Conservation (phyloP, 257 asterid genomes). For the Fraxinus quadrangulata region DNA sequence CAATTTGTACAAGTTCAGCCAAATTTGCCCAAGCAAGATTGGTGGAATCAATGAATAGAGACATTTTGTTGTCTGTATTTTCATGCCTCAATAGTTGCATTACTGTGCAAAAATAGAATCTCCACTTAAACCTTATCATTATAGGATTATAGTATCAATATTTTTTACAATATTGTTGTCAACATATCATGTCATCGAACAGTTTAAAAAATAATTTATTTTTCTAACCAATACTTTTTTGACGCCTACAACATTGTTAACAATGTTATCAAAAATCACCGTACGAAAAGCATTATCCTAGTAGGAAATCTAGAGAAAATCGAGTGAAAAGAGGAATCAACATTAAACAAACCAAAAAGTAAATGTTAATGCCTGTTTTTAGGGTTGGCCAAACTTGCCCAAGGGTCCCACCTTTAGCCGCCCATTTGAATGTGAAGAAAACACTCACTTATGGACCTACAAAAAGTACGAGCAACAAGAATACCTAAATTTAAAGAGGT, state of each 20-base stretch:
- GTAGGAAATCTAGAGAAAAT: not conserved
- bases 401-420: not conserved
- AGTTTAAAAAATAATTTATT: too few relatives aligned
- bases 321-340: slow-evolving; percentile 14
- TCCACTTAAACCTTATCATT: not conserved
- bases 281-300: too few relatives aligned
- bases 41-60: not conserved
- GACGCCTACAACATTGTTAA: too few relatives aligned
- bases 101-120: not conserved
- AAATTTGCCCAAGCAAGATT: too few relatives aligned
- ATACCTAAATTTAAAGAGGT: not conserved
- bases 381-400: slow-evolving; percentile 20
- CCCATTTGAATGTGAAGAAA: not conserved
- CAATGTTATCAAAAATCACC: too few relatives aligned
- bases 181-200: too few relatives aligned
- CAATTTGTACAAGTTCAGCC: not conserved
- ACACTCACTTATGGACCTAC: not conserved
- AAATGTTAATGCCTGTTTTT: slow-evolving; percentile 9
- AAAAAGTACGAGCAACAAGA: not conserved
- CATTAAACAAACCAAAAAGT: slow-evolving; percentile 18
- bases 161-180: too few relatives aligned
- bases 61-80: not conserved
- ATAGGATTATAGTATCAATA: not conserved
- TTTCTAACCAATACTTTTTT: too few relatives aligned
- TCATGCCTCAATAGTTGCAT: not conserved